Evolutionary conservation across 2,329 filamentous ascomycete species (phyloP), one percentile per base, ranked within the genome.

Genomic region (Fusarium cyanostomum): DNA sequence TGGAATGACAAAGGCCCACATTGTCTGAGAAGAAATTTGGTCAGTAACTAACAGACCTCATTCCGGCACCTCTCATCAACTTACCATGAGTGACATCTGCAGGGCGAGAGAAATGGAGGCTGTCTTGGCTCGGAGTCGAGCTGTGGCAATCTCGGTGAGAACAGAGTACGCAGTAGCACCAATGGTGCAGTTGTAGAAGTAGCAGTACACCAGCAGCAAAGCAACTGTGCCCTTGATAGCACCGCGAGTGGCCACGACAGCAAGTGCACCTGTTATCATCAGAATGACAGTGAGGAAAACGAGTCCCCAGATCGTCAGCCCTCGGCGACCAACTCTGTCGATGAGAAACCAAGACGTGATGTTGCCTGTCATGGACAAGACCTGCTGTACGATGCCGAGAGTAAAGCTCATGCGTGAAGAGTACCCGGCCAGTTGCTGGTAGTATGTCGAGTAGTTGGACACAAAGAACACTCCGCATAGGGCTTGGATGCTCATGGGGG

Each of bases 1-100:
- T n/a, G 63, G 63, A 28, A 64, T 64, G 33, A 62, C 60, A n/a
- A 66, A 66, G 13, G 61, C 56, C 56, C 56, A 66, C 59, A 66
- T 63, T 10, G 59, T 63, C 55, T 62, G 24, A 6, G 26, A 28
- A 5, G 9, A 27, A 5, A 10, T 9, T 31, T 33, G 12, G 56
- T 46, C 4, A 41, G 24, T 42, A n/a, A 7, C 31, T 16, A 10
- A 1, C 6, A n/a, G 5, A 30, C 9, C 5, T 3, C 3, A 7
- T 27, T 5, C 1, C 13, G 8, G n/a, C n/a, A 3, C 5, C 2
- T 13, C 3, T 28, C 3, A 11, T 13, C 5, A 31, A 63, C 62
- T 65, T 59, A 66, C 56, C 30, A 63, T 59, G 13, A 67, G 45
- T 1, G 35, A 31, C 41, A 63, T 63, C 43, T 65, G 62, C 18